Evolutionary conservation across 306 rosid genomes (phyloP).

Genomic region (Albizia julibrissin): DNA sequence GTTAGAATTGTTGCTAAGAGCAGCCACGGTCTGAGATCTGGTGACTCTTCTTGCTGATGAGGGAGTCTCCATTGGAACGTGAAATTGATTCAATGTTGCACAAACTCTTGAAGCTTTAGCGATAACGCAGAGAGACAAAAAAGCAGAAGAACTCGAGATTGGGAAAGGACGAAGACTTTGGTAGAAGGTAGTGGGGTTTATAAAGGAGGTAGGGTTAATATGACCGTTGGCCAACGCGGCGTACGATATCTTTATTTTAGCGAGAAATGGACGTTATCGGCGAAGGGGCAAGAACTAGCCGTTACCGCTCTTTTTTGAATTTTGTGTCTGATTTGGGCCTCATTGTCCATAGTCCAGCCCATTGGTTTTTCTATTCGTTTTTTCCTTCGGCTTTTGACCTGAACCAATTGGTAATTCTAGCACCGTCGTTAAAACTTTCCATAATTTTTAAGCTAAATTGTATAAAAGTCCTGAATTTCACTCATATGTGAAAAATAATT

Average conservation of each 20-base stretch:
- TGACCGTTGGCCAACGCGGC: slow-evolving; percentile 73
- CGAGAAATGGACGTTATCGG: background rate
- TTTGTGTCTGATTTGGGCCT: slow-evolving; percentile 20
- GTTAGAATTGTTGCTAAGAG: slow-evolving; percentile 8
- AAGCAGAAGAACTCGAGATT: background rate
- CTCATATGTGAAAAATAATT: too few species aligned
- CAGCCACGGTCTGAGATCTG: slow-evolving; percentile 55
- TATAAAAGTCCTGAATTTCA: too few species aligned
- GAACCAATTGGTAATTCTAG: too few species aligned
- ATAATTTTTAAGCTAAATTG: too few species aligned
- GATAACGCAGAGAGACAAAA: background rate
- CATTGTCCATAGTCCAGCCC: slow-evolving; percentile 3
- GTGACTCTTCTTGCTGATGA: slow-evolving; percentile 81
- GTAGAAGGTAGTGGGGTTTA: slow-evolving; percentile 33
- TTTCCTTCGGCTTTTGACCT: too few species aligned
- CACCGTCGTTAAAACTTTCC: too few species aligned
- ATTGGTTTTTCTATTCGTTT: background rate
- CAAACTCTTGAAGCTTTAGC: background rate
- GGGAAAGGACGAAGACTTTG: background rate
- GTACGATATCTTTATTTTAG: background rate
- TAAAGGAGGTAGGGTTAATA: slow-evolving; percentile 38
- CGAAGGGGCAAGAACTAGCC: slow-evolving; percentile 59
- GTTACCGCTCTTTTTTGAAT: slow-evolving; percentile 44
- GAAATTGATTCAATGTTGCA: slow-evolving; percentile 1
- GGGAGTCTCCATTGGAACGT: slow-evolving; percentile 79